Conservation (phyloP, 192 early-diverging fungal genomes). For the Radiomyces spectabilis region DNA sequence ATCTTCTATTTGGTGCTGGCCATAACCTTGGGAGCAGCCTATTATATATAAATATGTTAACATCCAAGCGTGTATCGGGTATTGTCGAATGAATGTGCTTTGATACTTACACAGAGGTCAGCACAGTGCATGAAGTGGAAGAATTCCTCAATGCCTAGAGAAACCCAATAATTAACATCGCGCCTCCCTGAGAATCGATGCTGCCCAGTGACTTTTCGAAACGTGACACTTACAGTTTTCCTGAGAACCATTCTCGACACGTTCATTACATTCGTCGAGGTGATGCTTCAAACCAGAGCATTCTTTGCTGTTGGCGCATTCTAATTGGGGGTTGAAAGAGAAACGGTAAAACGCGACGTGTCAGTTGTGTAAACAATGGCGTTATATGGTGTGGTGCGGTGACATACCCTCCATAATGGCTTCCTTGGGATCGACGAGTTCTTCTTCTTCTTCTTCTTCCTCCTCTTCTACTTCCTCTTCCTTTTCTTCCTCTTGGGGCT, state of each 20-base stretch:
- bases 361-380: too few relatives aligned
- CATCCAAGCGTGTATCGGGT: not conserved
- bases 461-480: slow-evolving; percentile 34
- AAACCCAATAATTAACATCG: not conserved
- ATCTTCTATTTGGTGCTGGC: slow-evolving; percentile 49
- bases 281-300: slow-evolving; percentile 71
- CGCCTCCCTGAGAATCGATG: not conserved
- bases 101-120: slow-evolving; percentile 68
- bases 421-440: slow-evolving; percentile 53
- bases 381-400: not conserved
- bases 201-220: not conserved
- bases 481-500: too few relatives aligned
- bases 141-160: slow-evolving; percentile 59
- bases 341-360: too few relatives aligned
- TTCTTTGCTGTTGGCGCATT: slow-evolving; percentile 57
- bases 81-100: not conserved
- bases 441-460: slow-evolving; percentile 36
- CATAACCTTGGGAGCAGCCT: slow-evolving; percentile 59
- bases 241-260: slow-evolving; percentile 64
- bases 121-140: slow-evolving; percentile 80
- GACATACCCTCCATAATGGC: slow-evolving; percentile 49
- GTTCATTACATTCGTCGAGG: slow-evolving; percentile 65
- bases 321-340: too few relatives aligned
- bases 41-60: slow-evolving; percentile 1
- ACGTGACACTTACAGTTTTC: slow-evolving; percentile 54